Evolutionary conservation across 2,329 filamentous ascomycete species (phyloP), one percentile per base, ranked within the genome.

Genomic region (Spiromastix sp.): DNA sequence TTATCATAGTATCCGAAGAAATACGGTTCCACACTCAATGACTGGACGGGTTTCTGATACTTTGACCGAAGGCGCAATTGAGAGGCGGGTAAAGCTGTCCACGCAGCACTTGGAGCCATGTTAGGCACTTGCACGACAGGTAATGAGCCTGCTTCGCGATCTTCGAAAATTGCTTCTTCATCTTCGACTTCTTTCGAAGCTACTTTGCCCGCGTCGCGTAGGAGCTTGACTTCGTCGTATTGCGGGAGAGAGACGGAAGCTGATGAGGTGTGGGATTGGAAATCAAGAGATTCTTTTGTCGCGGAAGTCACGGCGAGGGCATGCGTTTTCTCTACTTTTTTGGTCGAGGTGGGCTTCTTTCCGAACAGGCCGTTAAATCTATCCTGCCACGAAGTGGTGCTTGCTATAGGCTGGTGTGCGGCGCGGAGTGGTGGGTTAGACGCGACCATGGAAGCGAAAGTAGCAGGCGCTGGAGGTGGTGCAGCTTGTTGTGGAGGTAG

Each of bases 131-230:
- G 72, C 16, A 86, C 75, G 15, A 72, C 68, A 0, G 81, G 81
- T n/a, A 85, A 60, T 5, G 81, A 86, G 3, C 81, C 81, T 65
- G 82, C 82, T 54, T 86, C 81, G 49, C 83, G 80, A 50, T 85
- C 80, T 51, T 85, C 82, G 44, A 87, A 87, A 44, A 83, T 84
- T 42, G 82, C 80, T 47, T 86, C 82, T 2, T 83, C 79, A 43
- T 85, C 81, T 4, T 81, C 80, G 60, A 85, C 80, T 31, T 76
- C 75, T 50, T 79, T 82, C 3, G 76, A 77, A 11, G 67, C 67
- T 13, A 70, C 53, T 19, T 67, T 65, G 31, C 62, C 61, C 36
- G 63, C 58, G 30, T 64, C 64, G 18, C 56, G 53, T 12, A 50
- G 63, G 4, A 47, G 36, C 32, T 50, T 41, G 40, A 51, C 39